These are phyloP conservation scores for Fusarium sp. DNA, from an alignment of 2,329 filamentous ascomycete genomes.

Conservation along the genomic window DNA sequence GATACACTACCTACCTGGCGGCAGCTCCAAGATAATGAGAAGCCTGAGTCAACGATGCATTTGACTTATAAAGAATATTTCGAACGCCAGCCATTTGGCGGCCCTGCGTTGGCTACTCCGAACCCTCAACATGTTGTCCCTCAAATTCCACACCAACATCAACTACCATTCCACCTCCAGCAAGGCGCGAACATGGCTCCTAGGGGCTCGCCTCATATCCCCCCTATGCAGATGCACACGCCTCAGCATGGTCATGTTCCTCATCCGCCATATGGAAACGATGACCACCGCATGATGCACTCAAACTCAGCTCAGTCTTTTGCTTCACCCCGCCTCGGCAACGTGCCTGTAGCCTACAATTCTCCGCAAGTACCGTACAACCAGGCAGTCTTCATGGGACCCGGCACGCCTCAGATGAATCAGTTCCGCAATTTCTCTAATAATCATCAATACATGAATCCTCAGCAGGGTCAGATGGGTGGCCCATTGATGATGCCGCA, in stretches of 20 bases:
- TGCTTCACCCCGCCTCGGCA: constrained; percentile 81
- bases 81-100: constrained; percentile 68
- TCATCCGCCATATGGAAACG: constrained; percentile 73
- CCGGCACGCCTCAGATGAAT: constrained; percentile 73
- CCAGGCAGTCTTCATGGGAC: constrained; percentile 76
- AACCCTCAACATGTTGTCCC: constrained; percentile 74
- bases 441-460: constrained; percentile 73
- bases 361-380: constrained; percentile 76
- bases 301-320: constrained; percentile 85
- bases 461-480: constrained; percentile 75
- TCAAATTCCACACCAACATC: constrained; percentile 82
- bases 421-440: constrained; percentile 76
- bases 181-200: constrained; percentile 73
- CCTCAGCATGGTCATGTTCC: constrained; percentile 75
- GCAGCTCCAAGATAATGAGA: constrained; percentile 74
- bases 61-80: constrained; percentile 81
- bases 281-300: constrained; percentile 89
- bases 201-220: constrained; percentile 76
- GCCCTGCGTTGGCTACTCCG: constrained; percentile 70
- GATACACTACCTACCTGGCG: constrained; percentile 89
- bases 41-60: constrained; percentile 68
- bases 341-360: constrained; percentile 73
- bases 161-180: constrained; percentile 83
- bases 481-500: constrained; percentile 84
- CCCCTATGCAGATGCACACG: constrained; percentile 78